These are phyloP conservation scores for Pseudomonodictys pantanalensis DNA, from an alignment of 495 filamentous ascomycete species.

Conservation along the genomic window DNA sequence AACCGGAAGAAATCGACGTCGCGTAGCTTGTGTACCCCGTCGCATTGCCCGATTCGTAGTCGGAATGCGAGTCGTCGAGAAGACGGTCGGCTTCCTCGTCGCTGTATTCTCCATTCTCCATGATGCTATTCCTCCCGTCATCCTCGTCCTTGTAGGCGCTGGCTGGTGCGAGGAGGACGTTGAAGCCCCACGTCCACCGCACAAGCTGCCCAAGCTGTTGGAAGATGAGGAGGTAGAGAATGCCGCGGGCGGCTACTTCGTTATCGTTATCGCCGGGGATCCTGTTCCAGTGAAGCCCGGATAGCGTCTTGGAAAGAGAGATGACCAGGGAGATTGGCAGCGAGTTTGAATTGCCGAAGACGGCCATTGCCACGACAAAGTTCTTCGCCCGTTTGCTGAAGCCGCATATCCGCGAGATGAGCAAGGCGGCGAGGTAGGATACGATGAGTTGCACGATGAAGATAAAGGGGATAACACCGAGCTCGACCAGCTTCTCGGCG, in stretches of 20 bases:
- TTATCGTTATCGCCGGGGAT: conserved; percentile 90
- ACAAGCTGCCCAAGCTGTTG: conserved; percentile 95
- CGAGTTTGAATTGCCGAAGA: conserved; percentile 98
- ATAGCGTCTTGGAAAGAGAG: conserved; percentile 85
- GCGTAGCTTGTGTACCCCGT: conserved; percentile 16
- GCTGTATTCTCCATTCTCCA: conserved; percentile 68
- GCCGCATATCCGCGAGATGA: conserved; percentile 68
- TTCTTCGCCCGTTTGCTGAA: conserved; percentile 83
- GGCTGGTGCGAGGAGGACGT: conserved; percentile 80
- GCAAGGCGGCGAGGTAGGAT: conserved; percentile 71
- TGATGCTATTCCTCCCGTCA: conserved; percentile 44
- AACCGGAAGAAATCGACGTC: conserved; percentile 12
- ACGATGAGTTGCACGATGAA: conserved; percentile 83
- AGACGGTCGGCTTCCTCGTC: conserved; percentile 49
- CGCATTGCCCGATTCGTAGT: conserved; percentile 29
- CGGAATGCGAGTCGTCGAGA: conserved; percentile 30
- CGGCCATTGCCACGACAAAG: conserved; percentile 94
- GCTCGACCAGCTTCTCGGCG: conserved; percentile 79
- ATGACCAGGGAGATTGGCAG: conserved; percentile 94
- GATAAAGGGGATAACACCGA: conserved; percentile 91
- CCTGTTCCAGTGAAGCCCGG: conserved; percentile 88
- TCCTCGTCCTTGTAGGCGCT: conserved; percentile 63
- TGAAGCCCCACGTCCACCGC: conserved; percentile 97
- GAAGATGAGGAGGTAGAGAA: conserved; percentile 93
- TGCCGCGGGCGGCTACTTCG: conserved; percentile 89